Evolutionary conservation across 345 rosid species (phyloP), one percentile per base, ranked within the genome.

Genomic region (Crucihimalaya himalaica): DNA sequence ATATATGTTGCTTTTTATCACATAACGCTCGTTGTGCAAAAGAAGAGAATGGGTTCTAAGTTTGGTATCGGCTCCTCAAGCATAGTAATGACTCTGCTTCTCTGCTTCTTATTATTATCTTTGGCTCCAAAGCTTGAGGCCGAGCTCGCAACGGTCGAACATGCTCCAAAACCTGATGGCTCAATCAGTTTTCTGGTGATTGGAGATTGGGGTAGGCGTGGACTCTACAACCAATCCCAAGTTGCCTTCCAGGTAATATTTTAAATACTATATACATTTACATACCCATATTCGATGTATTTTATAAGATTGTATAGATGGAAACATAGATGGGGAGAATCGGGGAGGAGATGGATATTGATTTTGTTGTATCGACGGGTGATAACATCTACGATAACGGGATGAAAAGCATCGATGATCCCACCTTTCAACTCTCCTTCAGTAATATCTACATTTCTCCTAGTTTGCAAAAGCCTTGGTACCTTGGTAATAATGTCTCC

Each of bases 201-300:
- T 16, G 91, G 96, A 72, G 96, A 90, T 20, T 90, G 93, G 96
- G 96, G 93, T 42, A 83, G 96, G 76, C 71, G 73, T 66, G 93
- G 96, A 39, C 37, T 46, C 29, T 86, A 52, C 72, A 88, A 90
- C 63, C 96, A 90, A 51, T 75, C 91, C 8, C 21, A 71, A 34
- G 91, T 88, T 62, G 89, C 96, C 46, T 51, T 39, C 64, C 89
- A 90, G 96, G 93, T 89, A 35, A 11, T 15, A 14, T 8, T 32
- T 21, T 35, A 32, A 18, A 43, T 15, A 45, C 6, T 34, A 53
- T 27, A 20, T 43, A 14, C 10, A 62, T 31, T 5, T 53, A 63
- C 4, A 32, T n/a, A 29, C 10, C 0, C 10, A 54, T 50, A 20
- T 29, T 16, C 31, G 18, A 54, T 63, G 15, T 43, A 54, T 21